Evolutionary conservation across 345 rosid genomes (phyloP), one percentile per base, ranked within the genome.

Genomic region (Eutrema heterophyllum): DNA sequence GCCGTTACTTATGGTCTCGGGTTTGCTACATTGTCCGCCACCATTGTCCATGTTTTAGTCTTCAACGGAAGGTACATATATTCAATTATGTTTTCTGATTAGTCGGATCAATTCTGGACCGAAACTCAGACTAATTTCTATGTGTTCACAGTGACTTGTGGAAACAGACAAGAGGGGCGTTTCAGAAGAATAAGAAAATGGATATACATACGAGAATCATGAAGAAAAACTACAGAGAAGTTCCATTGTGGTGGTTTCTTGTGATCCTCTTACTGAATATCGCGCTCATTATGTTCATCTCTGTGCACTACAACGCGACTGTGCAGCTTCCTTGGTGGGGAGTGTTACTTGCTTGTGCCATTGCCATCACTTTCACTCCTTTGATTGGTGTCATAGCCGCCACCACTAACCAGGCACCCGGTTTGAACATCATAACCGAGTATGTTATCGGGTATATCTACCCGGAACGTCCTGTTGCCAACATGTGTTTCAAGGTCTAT

Each of bases 251-350:
- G 98, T 93, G 98, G 98, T 93, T 90, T 52, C 24, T 79, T 48
- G 76, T 79, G 26, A 80, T 93, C 73, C 84, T 90, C 5, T 60
- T 82, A 21, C 46, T 74, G 5, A 90, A 84, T 58, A 81, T 90
- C 3, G 86, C 81, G 14, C 79, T 62, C 15, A 81, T 85, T 32
- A 46, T 93, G 64, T 84, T 87, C 50, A 77, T 88, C 6, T 85
- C 91, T 2, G 79, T 87, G 59, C 46, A 87, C 73, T 90, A 88
- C 78, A 87, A 86, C 0, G 86, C 72, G 0, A 59, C 88, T 1
- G 88, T 93, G 61, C 98, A 93, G 58, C 79, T 90, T 84, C 95
- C 87, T 16, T 93, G 97, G 97, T 93, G 98, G 98, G 97, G 93
- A 13, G 90, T 90, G 15, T 58, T 90, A 29, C 83, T 90, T 14